Evolutionary conservation across 2,329 filamentous ascomycete genomes (phyloP).

Genomic region (Cytospora piceae): DNA sequence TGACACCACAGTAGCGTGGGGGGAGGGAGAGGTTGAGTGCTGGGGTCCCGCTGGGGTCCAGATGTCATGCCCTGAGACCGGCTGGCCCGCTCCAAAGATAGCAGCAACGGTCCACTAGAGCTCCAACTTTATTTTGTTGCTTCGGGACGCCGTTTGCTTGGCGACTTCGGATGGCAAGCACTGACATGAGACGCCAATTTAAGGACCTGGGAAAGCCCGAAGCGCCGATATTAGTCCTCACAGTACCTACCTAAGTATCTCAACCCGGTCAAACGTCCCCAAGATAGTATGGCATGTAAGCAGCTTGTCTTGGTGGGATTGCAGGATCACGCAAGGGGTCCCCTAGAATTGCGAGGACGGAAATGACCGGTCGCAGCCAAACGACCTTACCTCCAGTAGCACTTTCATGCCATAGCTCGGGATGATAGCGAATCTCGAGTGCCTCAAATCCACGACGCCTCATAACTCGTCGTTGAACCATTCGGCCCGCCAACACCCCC

Average conservation of each 20-base stretch:
- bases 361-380: neutral
- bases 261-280: neutral
- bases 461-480: no score
- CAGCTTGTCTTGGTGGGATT: neutral
- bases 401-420: neutral
- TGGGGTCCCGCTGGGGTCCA: neutral
- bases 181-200: slow-evolving; percentile 8
- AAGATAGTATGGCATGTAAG: neutral
- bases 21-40: neutral
- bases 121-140: slow-evolving; percentile 17
- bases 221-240: neutral
- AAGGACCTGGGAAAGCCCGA: neutral
- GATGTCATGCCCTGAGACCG: neutral
- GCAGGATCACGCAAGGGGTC: slow-evolving; percentile 3
- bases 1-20: neutral
- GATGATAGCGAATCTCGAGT: neutral
- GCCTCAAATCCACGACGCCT: no score
- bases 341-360: neutral
- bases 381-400: neutral
- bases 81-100: slow-evolving; percentile 21
- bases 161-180: slow-evolving; percentile 8
- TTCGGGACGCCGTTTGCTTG: slow-evolving; percentile 10
- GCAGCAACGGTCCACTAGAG: slow-evolving; percentile 21
- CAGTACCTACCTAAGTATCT: neutral
- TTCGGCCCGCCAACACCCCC: no score